Evolutionary conservation across 306 rosid genomes (phyloP).

Genomic region (Canavalia gladiata): DNA sequence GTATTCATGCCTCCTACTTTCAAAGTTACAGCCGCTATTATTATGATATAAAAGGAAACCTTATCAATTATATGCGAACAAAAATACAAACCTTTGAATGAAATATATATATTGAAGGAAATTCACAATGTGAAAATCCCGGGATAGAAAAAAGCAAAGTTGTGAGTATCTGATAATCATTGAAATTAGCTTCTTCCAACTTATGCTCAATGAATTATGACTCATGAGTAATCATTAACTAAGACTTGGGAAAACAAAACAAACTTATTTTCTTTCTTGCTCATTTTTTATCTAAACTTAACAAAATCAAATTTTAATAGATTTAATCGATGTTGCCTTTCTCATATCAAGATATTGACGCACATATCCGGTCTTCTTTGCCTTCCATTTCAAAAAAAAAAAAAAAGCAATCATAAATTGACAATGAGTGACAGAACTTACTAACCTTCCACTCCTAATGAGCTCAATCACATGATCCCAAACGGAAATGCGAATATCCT

Average conservation of each 20-base stretch:
- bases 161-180: constrained; percentile 1
- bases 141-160: constrained; percentile 9
- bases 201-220: background rate
- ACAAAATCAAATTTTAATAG: background rate
- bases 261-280: background rate
- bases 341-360: background rate
- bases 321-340: background rate
- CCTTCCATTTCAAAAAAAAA: background rate
- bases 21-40: background rate
- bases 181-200: background rate
- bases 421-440: constrained; percentile 4
- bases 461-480: constrained; percentile 87
- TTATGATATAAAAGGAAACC: constrained; percentile 6
- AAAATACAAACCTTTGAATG: background rate
- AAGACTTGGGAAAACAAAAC: constrained; percentile 11
- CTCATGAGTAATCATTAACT: background rate
- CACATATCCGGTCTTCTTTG: background rate
- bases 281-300: background rate
- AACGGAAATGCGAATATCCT: constrained; percentile 67
- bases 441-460: constrained; percentile 64
- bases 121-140: constrained; percentile 1
- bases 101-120: background rate
- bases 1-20: constrained; percentile 10
- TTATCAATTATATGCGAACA: background rate
- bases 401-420: background rate